These are phyloP conservation scores for Dioszegia hungarica DNA, from an alignment of 768 basidiomycete genomes.

Conservation along the genomic window DNA sequence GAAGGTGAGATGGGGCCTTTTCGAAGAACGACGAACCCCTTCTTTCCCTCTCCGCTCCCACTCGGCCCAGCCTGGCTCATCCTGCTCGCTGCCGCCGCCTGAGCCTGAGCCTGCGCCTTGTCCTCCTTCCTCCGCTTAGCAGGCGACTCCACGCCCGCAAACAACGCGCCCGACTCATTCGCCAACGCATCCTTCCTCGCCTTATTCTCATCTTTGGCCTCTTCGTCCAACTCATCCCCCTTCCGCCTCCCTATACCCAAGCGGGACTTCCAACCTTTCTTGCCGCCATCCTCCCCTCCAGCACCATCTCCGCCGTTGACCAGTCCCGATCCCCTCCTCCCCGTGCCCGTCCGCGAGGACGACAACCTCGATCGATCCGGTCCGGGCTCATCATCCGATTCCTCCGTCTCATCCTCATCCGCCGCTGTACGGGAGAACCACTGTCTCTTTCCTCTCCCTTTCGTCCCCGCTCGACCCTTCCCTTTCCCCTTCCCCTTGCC, in stretches of 20 bases:
- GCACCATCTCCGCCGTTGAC: too few relatives aligned
- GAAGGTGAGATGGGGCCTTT: not conserved
- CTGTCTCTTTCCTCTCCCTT: not conserved
- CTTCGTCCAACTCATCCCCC: slow-evolving; percentile 8
- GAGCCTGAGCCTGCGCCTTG: too few relatives aligned
- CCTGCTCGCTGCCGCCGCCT: slow-evolving; percentile 4
- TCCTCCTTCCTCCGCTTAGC: too few relatives aligned
- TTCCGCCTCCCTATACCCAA: slow-evolving; percentile 14
- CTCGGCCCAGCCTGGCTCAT: slow-evolving; percentile 7
- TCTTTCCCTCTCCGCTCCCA: slow-evolving; percentile 3
- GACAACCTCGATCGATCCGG: too few relatives aligned
- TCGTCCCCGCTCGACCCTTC: slow-evolving; percentile 9
- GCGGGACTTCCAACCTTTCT: not conserved
- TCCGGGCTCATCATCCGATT: slow-evolving; percentile 40
- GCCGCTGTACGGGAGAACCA: slow-evolving; percentile 2
- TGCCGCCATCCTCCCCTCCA: not conserved
- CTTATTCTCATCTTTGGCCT: slow-evolving; percentile 34
- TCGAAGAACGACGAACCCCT: slow-evolving; percentile 17
- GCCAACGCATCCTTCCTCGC: slow-evolving; percentile 40
- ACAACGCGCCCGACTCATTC: slow-evolving; percentile 31
- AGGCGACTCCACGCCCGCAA: slow-evolving; percentile 35
- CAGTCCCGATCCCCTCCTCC: not conserved
- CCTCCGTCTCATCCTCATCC: slow-evolving; percentile 11
- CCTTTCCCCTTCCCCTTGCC: slow-evolving; percentile 18
- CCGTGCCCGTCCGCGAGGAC: too few relatives aligned